A percentile compares a stretch with the other conserved stretches of the same genome.
phyloP scores from a whole-genome alignment of 1,284 basidiomycete genomes.

The Thecaphora thlaspeos region DNA sequence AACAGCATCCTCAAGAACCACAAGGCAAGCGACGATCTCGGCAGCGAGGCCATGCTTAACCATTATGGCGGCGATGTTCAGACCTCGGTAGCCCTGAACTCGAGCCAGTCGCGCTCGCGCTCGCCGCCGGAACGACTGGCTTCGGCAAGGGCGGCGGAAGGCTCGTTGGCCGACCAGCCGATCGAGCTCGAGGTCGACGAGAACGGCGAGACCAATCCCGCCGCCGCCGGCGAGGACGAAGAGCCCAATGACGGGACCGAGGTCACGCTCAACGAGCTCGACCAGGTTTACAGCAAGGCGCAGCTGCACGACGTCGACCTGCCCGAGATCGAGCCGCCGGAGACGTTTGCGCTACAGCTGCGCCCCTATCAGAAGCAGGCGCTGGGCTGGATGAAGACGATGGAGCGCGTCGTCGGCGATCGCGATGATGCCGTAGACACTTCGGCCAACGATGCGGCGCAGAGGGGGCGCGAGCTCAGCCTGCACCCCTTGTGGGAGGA shows the following conservation, averaged over 20 bases:
- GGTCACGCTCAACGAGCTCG: conserved; percentile 33
- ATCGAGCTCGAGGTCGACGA: conserved; percentile 4
- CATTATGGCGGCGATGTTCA: conserved; percentile 59
- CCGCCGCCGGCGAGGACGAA: conserved; percentile 5
- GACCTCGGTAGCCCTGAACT: conserved; percentile 1
- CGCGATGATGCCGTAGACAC: neutral
- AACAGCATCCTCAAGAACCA: conserved; percentile 41
- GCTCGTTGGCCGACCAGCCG: neutral
- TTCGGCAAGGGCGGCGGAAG: conserved; percentile 1
- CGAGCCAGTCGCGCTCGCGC: neutral
- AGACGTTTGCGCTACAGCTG: conserved; percentile 75
- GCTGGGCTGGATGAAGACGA: conserved; percentile 88
- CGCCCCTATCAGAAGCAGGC: conserved; percentile 92
- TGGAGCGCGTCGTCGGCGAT: conserved; percentile 62
- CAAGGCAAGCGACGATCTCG: conserved; percentile 63
- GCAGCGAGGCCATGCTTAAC: conserved; percentile 39
- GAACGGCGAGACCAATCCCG: neutral
- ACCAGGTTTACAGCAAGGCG: conserved; percentile 66
- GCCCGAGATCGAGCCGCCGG: conserved; percentile 76
- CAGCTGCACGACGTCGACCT: conserved; percentile 71
- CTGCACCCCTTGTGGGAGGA: conserved; percentile 95
- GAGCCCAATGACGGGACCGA: conserved; percentile 51
- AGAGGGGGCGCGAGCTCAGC: conserved; percentile 56
- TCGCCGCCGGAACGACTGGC: neutral
- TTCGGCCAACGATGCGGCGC: too few relatives aligned